phyloP scores from a whole-genome alignment of 306 rosid species.

The Cicer pinnatifidum region DNA sequence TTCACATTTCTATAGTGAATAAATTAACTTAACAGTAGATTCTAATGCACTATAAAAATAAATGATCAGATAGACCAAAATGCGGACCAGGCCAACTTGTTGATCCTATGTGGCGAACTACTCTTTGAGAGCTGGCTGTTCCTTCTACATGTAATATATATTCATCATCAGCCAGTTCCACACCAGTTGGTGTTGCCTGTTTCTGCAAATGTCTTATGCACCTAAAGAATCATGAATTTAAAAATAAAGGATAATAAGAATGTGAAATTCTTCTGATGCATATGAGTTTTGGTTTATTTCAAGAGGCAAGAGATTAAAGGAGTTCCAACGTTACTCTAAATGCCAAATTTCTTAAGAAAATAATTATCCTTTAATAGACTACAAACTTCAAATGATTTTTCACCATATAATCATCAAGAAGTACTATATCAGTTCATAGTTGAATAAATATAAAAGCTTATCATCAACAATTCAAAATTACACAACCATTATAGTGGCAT shows the following conservation, averaged over 20 bases:
- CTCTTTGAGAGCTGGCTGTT: constrained; percentile 84
- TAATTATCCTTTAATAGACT: constrained; percentile 19
- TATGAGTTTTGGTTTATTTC: constrained; percentile 28
- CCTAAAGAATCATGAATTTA: constrained; percentile 47
- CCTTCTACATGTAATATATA: constrained; percentile 89
- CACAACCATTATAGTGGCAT: neutral
- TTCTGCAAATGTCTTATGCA: constrained; percentile 67
- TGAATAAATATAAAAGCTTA: constrained; percentile 8
- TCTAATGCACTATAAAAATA: constrained; percentile 22
- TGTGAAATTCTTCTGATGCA: neutral
- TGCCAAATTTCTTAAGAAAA: neutral
- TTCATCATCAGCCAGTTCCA: constrained; percentile 76
- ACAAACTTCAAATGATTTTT: neutral
- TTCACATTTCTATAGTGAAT: constrained; percentile 2
- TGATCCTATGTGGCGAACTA: constrained; percentile 85
- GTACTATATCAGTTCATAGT: neutral
- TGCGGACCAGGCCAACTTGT: constrained; percentile 90
- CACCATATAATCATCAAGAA: neutral
- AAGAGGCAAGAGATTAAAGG: constrained; percentile 18
- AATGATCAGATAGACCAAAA: constrained; percentile 20
- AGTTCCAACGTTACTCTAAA: constrained; percentile 8
- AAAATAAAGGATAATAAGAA: constrained; percentile 9
- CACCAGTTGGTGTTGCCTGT: constrained; percentile 72
- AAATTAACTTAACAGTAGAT: constrained; percentile 3
- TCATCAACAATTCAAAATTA: neutral